Evolutionary conservation across 352 stramenopile species (phyloP), one percentile per base, ranked within the genome.

Genomic region (Pythium oligandrum): DNA sequence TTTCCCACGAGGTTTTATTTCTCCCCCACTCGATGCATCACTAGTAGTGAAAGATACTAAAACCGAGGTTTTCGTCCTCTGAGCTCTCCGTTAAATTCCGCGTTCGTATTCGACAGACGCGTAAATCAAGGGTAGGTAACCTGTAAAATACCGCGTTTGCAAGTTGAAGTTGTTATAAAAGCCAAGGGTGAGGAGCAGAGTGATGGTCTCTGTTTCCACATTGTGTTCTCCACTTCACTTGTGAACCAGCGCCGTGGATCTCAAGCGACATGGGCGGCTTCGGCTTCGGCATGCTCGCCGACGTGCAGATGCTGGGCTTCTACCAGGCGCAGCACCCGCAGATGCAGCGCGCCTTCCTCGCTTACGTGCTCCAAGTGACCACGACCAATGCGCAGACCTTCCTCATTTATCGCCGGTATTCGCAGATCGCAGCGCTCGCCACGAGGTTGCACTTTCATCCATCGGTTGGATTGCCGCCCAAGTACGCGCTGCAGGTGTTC

Each of bases 301-400:
- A 86, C 56, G 77, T 92, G 60, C 73, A 89, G 66, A 78, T 92
- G 68, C 65, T 90, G 58, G 82, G 82, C 43, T 92, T 84, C 66
- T 92, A 89, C 71, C 73, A 85, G 57, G 81, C 78, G 40, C 72
- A 80, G 68, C 68, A 86, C 55, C 30, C 46, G 11, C 59, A 64
- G 40, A 68, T 68, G 35, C 63, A 67, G 40, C 74, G 73, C 59
- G 62, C 65, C 26, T 92, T 86, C 60, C 54, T 92, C 32, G 73
- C 78, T 11, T 92, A 92, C 59, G 82, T 92, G 38, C 64, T 92
- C 39, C 78, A 90, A 55, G 72, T 92, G 33, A 64, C 68, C 12
- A 73, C 73, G 5, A 37, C 61, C 35, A 73, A 50, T 31, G 46
- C 64, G 6, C 63, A 67, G 43, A 52, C 57, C 32, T 90, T 88